A percentile compares a stretch with the other conserved stretches of the same genome.
Evolutionary conservation across 2,329 filamentous ascomycete genomes (phyloP).

Genomic region (Ceratocystiopsis sp.): DNA sequence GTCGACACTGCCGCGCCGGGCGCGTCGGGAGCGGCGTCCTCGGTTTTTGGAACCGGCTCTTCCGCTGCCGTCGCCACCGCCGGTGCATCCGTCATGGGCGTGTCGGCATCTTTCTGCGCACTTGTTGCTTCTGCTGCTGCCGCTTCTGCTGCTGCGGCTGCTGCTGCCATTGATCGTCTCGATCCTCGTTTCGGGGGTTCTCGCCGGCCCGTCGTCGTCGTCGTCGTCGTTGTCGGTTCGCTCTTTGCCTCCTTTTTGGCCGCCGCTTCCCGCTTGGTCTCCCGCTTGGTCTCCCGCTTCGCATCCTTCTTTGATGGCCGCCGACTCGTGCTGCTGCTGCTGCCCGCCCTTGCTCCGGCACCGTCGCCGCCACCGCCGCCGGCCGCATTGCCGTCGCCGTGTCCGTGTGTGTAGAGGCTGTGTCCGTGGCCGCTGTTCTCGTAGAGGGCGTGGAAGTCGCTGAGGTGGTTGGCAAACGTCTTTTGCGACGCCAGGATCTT

Average conservation of each 20-base stretch:
- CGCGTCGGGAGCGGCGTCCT: not conserved
- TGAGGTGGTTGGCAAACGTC: constrained; percentile 68
- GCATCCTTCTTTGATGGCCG: constrained; percentile 2
- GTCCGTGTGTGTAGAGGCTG: not conserved
- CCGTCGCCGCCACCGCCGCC: not conserved
- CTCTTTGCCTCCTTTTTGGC: not conserved
- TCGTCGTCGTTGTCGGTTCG: constrained; percentile 1
- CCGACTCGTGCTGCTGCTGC: constrained; percentile 1
- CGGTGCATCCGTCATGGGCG: constrained; percentile 24
- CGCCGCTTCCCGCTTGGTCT: not conserved
- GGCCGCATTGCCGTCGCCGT: not conserved
- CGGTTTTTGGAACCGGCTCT: too few relatives aligned
- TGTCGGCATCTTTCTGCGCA: constrained; percentile 12
- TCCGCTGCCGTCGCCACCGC: not conserved
- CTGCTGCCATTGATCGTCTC: too few relatives aligned
- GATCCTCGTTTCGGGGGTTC: too few relatives aligned
- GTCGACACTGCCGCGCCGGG: not conserved
- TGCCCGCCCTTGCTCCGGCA: not conserved
- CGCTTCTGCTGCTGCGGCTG: not conserved
- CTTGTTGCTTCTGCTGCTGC: not conserved
- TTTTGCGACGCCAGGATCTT: constrained; percentile 68
- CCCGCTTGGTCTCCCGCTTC: not conserved
- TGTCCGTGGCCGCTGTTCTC: constrained; percentile 17
- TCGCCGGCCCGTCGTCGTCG: not conserved
- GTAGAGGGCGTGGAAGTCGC: constrained; percentile 54